Evolutionary conservation across 768 basidiomycete species (phyloP).

Genomic region (Leccinum broughii): DNA sequence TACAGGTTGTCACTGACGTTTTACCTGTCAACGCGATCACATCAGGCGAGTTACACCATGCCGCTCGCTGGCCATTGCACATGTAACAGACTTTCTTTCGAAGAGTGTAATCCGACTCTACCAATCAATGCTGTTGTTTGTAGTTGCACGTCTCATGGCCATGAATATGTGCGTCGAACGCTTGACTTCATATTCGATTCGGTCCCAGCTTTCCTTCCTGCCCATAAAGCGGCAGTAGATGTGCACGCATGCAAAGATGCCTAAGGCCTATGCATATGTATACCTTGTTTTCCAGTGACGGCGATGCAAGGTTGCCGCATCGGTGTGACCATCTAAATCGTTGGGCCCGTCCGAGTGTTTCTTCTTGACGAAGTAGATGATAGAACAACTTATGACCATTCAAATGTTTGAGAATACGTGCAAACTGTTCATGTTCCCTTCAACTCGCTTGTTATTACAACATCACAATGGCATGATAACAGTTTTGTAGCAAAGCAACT

Average conservation of each 20-base stretch:
- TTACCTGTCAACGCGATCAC: constrained; percentile 1
- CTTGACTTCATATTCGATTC: neutral
- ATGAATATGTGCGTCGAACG: neutral
- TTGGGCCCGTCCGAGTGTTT: too few species aligned
- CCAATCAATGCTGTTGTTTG: neutral
- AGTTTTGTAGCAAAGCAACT: too few species aligned
- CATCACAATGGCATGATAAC: too few species aligned
- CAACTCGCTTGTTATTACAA: too few species aligned
- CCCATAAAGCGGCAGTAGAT: neutral
- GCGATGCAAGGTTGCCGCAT: too few species aligned
- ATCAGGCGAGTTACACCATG: constrained; percentile 8
- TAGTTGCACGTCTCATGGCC: neutral
- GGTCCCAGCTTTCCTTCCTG: neutral
- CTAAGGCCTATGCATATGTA: neutral
- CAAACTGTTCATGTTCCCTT: too few species aligned
- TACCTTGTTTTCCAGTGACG: neutral
- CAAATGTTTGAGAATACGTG: too few species aligned
- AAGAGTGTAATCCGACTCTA: neutral
- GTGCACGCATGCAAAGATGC: neutral
- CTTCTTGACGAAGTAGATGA: too few species aligned
- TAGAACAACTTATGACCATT: too few species aligned
- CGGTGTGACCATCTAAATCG: too few species aligned
- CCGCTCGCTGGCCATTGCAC: neutral
- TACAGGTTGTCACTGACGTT: constrained; percentile 6
- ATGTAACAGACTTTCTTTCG: neutral